Evolutionary conservation across 768 basidiomycete species (phyloP), one percentile per base, ranked within the genome.

Genomic region (Tylopilus rubrobrunneus): DNA sequence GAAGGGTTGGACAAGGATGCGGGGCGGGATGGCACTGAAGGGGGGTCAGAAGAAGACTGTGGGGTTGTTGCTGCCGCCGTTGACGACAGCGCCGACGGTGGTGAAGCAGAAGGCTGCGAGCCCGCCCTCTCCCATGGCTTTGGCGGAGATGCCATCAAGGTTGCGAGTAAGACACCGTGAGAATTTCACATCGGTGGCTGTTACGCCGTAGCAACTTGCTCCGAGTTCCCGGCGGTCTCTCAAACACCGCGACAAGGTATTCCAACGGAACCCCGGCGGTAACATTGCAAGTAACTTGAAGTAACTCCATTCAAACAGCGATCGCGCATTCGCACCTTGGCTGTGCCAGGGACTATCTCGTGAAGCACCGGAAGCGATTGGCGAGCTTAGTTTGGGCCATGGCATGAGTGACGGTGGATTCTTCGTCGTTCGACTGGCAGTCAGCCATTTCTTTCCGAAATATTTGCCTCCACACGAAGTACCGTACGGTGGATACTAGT

Each of bases 41-140:
- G 79, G 10, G 69, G 67, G 5, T 70, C 56, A 29, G 73, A 58
- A 9, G 67, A 51, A 7, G 72, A 54, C 19, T 64, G 21, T 7
- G 63, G 57, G 7, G 52, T 46, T n/a, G 65, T 10, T 7, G 59
- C 15, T n/a, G 70, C 28, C 14, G 60, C 43, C 34, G 68, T 54
- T 41, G 66, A 33, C 27, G 65, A 53, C 33, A 53, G 52, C 33
- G 63, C 48, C 5, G 71, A 55, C 3, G 74, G 37, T 15, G 67
- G 51, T 19, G 66, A 59, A 12, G 73, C 36, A 28, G 74, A 25
- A 48, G 72, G 36, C 28, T 74, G 71, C 37, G 69, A 63, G 44
- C 73, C 71, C 8, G 80, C 79, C 41, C 84, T 80, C 69, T 94
- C 92, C 92, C 91, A 94, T 60, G 91, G 92, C 68, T 92, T 93